A percentile compares a stretch with the other conserved stretches of the same genome.
Evolutionary conservation across 306 rosid genomes (phyloP).

Genomic region (Prinsepia uniflora): DNA sequence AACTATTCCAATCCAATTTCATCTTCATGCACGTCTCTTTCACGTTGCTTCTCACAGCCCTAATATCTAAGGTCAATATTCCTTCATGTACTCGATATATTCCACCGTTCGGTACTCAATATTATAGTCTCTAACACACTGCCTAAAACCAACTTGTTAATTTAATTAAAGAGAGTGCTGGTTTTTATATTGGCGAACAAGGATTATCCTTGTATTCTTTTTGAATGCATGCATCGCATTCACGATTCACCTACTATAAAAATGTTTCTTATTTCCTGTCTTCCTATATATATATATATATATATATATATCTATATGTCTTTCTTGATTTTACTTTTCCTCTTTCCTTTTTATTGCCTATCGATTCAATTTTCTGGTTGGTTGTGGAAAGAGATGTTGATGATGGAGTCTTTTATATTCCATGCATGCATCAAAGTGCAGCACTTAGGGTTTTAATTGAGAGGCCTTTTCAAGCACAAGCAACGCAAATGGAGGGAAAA

Average conservation of each 20-base stretch:
- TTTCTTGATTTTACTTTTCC: conserved; percentile 8
- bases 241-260: conserved; percentile 29
- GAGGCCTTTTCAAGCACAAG: conserved; percentile 44
- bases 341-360: not conserved
- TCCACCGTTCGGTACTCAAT: conserved; percentile 21
- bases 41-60: conserved; percentile 59
- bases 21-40: conserved; percentile 73
- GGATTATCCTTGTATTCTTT: conserved; percentile 19
- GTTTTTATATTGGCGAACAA: conserved; percentile 13
- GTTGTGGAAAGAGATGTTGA: conserved; percentile 22
- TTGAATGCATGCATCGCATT: conserved; percentile 47
- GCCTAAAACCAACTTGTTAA: conserved; percentile 15
- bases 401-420: conserved; percentile 41
- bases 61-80: conserved; percentile 35
- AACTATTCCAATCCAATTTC: conserved; percentile 16
- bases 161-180: not conserved
- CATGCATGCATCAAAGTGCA: conserved; percentile 37
- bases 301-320: too few species aligned
- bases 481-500: conserved; percentile 5
- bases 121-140: conserved; percentile 4
- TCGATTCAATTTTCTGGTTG: conserved; percentile 17
- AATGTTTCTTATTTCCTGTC: conserved; percentile 14
- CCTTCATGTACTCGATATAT: conserved; percentile 45
- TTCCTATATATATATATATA: too few species aligned
- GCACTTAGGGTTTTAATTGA: conserved; percentile 46